A percentile compares a stretch with the other conserved stretches of the same genome.
Conservation (phyloP, 352 stramenopile species). For the Phytophthora fragariaefolia region DNA sequence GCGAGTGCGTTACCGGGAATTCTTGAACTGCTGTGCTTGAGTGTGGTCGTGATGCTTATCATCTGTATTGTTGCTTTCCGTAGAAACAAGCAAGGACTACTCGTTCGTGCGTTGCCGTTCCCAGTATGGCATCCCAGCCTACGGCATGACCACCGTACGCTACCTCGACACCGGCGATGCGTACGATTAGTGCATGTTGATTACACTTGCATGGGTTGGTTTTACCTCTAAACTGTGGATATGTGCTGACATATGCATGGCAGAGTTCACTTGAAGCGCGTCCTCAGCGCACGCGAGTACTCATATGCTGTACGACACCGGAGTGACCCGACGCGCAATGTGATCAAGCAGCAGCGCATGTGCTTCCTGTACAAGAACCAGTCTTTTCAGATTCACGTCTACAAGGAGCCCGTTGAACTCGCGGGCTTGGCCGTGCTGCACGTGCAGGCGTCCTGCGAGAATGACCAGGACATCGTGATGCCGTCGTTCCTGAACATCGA, state of each 20-base stretch:
- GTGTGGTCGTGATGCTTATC: not conserved
- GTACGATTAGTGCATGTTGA: constrained; percentile 44
- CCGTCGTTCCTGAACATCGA: constrained; percentile 79
- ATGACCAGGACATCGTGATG: constrained; percentile 65
- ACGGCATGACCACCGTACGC: constrained; percentile 88
- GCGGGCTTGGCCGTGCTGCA: constrained; percentile 74
- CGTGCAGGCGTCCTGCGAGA: constrained; percentile 75
- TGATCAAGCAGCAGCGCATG: constrained; percentile 90
- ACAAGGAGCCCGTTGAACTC: constrained; percentile 78
- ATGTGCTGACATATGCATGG: not conserved
- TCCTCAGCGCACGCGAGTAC: constrained; percentile 85
- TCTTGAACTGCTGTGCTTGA: not conserved
- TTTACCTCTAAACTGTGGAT: too few species aligned
- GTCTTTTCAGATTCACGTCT: constrained; percentile 88
- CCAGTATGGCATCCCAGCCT: constrained; percentile 84
- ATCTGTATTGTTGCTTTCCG: not conserved
- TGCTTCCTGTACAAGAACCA: constrained; percentile 89
- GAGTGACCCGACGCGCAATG: constrained; percentile 62
- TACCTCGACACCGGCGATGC: constrained; percentile 79
- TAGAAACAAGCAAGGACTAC: constrained; percentile 86
- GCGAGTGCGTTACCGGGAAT: constrained; percentile 37
- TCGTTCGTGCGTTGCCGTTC: constrained; percentile 87
- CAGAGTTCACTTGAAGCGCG: constrained; percentile 85
- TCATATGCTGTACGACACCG: constrained; percentile 85
- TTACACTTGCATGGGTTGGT: not conserved